phyloP scores from a whole-genome alignment of 257 asterid genomes.

The Solanum raphanifolium region DNA sequence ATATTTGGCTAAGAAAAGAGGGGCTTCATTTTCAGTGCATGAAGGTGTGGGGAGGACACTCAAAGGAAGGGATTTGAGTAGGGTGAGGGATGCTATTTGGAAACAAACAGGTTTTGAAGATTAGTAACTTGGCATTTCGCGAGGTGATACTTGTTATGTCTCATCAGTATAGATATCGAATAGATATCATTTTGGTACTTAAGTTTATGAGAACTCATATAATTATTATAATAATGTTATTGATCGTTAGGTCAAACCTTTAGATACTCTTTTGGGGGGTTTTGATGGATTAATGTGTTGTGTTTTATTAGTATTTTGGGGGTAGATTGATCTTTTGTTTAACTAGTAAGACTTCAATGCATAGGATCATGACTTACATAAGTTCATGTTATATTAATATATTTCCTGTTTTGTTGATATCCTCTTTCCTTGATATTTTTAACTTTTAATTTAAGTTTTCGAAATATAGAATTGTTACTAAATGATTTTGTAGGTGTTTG shows the following conservation, averaged over 20 bases:
- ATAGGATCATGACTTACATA: not conserved
- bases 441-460: not conserved
- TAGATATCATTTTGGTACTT: not conserved
- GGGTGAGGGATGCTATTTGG: conserved; percentile 16
- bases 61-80: conserved; percentile 21
- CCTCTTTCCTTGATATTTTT: not conserved
- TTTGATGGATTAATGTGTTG: not conserved
- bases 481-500: not conserved
- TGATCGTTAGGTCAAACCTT: not conserved
- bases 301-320: not conserved
- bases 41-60: conserved; percentile 17
- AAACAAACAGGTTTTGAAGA: conserved; percentile 21
- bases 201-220: not conserved
- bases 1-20: conserved; percentile 13
- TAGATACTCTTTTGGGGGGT: not conserved
- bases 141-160: not conserved
- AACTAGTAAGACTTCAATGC: not conserved
- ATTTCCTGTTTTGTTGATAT: not conserved
- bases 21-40: conserved; percentile 11
- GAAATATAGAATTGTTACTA: not conserved
- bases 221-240: not conserved
- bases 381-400: not conserved
- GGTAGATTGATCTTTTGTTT: not conserved
- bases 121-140: not conserved
- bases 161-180: not conserved